A percentile compares a stretch with the other conserved stretches of the same genome.
phyloP scores from a whole-genome alignment of 768 basidiomycete species.

The Boletus sensibilis region DNA sequence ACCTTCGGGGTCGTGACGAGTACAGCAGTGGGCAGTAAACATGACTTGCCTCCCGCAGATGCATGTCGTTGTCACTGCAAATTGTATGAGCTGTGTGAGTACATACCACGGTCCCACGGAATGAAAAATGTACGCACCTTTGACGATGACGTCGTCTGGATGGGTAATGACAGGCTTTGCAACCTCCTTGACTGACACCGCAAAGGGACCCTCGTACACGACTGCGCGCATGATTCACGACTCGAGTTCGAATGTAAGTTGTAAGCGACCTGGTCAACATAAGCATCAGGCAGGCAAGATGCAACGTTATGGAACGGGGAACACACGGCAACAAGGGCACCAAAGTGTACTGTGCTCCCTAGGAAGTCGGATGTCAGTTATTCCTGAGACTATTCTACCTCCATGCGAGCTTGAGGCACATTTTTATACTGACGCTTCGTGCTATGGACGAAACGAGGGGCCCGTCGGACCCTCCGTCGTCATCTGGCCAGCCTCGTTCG shows the following conservation, averaged over 20 bases:
- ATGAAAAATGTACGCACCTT: neutral
- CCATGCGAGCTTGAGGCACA: neutral
- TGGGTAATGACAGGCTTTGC: slow-evolving; percentile 3
- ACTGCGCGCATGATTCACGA: slow-evolving; percentile 1
- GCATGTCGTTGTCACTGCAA: slow-evolving; percentile 5
- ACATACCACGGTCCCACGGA: neutral
- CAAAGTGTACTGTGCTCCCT: neutral
- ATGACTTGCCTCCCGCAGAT: neutral
- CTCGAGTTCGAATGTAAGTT: neutral
- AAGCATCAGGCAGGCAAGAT: neutral
- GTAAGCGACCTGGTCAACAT: neutral
- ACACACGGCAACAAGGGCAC: neutral
- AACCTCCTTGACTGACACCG: slow-evolving; percentile 2
- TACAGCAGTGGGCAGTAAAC: neutral
- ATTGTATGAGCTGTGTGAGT: neutral
- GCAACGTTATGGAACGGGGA: neutral
- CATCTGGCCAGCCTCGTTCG: neutral
- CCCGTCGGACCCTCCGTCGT: neutral
- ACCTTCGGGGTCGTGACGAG: neutral
- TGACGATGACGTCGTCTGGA: slow-evolving; percentile 7
- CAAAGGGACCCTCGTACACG: slow-evolving; percentile 2
- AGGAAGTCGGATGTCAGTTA: neutral
- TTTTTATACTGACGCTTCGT: neutral
- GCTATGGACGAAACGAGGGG: too few species aligned
- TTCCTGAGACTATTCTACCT: neutral